A percentile compares a stretch with the other conserved stretches of the same genome.
Evolutionary conservation across 1,139 yeast species (phyloP).

Genomic region (Nakaseomyces sp.): DNA sequence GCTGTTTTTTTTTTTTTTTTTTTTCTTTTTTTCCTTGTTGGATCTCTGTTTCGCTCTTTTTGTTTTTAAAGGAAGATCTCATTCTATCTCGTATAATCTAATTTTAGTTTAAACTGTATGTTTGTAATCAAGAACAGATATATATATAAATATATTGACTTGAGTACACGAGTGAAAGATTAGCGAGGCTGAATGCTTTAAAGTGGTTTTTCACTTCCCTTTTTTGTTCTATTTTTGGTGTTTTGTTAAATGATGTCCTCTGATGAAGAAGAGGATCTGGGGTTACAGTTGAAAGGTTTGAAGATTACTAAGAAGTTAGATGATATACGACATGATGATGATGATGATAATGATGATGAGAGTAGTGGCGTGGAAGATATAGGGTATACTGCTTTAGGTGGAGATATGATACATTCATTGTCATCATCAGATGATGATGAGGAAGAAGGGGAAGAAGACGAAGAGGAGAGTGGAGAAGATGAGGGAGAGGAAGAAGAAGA

Average conservation of each 20-base stretch:
- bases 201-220: too few relatives aligned
- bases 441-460: neutral
- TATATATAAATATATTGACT: too few relatives aligned
- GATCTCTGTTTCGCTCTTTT: too few relatives aligned
- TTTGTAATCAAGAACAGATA: too few relatives aligned
- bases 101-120: too few relatives aligned
- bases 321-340: neutral
- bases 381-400: neutral
- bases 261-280: constrained; percentile 25
- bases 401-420: neutral
- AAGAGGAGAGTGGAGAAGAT: neutral
- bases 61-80: too few relatives aligned
- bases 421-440: too few relatives aligned
- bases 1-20: too few relatives aligned
- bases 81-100: too few relatives aligned
- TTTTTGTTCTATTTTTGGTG: neutral
- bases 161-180: too few relatives aligned
- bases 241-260: constrained; percentile 11
- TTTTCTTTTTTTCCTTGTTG: too few relatives aligned
- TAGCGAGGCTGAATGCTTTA: too few relatives aligned
- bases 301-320: constrained; percentile 14
- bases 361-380: neutral
- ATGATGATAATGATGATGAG: neutral
- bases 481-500: neutral
- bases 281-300: constrained; percentile 21